Base-by-base conservation (phyloP, 306 rosid species). In the Cercis canadensis region DNA sequence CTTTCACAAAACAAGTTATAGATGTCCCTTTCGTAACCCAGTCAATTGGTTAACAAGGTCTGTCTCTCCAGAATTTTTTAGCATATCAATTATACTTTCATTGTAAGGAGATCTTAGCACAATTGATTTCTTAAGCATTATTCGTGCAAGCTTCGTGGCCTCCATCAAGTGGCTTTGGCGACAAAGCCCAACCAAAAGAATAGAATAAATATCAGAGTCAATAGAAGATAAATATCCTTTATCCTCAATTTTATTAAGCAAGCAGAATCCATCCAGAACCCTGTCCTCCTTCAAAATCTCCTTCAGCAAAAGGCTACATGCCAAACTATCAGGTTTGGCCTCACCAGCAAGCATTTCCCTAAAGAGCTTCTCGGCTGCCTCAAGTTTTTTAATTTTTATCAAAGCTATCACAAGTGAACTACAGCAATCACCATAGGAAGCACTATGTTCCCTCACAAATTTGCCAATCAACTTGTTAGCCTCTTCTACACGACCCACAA, bases 301-400 rank as follows among this genome's bases (percentile, higher is more conserved):
- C 79, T 76, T 93, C 51, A 93, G 76, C 83, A 93, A 68, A 44
- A 88, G 83, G 79, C 83, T 84, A 52, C 83, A 80, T 2, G 92
- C 88, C 70, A 84, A 70, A 75, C 88, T 75, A 73, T 84, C 87
- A 2, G 92, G 94, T 71, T 64, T 87, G 50, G 82, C 21, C 53
- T 81, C 85, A 60, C 59, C 55, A 18, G 73, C 81, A 65, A 93
- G 82, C 92, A 93, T 85, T 82, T 64, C 70, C 83, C 77, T 71
- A 55, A 90, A 81, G 79, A 88, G 79, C 63, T 81, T 84, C 86
- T 85, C 88, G 12, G 96, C 93, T 79, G 82, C 97, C 16, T 83
- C 85, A 18, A 67, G 50, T 62, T 41, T 81, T 70, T 80, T 79
- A 15, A 53, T 71, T 74, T 65, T 82, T 59, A 82, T 77, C 79